A percentile compares a stretch with the other conserved stretches of the same genome.
Evolutionary conservation across 2,329 filamentous ascomycete genomes (phyloP).

Genomic region (Neobulgaria alba): DNA sequence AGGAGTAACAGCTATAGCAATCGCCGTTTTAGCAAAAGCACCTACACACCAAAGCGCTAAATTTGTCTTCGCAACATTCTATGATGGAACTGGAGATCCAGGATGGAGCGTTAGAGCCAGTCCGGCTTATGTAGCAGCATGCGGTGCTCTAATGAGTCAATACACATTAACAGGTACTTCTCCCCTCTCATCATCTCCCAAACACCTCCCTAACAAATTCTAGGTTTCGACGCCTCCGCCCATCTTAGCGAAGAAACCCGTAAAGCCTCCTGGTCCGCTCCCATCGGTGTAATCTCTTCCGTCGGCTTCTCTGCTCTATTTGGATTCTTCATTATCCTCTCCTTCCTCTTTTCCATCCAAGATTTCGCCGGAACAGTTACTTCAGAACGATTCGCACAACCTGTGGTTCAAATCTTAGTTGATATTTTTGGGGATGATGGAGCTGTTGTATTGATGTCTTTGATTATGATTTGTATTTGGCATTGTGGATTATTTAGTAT

Average conservation of each 20-base stretch:
- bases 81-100: constrained; percentile 42
- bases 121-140: constrained; percentile 45
- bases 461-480: constrained; percentile 53
- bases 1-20: constrained; percentile 43
- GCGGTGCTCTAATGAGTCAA: constrained; percentile 45
- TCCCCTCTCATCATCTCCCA: too few species aligned
- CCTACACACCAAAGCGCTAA: constrained; percentile 45
- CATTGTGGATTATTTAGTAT: constrained; percentile 51
- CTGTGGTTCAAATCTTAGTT: constrained; percentile 49
- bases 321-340: constrained; percentile 50
- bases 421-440: constrained; percentile 47
- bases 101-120: constrained; percentile 44
- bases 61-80: constrained; percentile 46
- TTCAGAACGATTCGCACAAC: constrained; percentile 37
- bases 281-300: constrained; percentile 48
- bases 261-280: constrained; percentile 47
- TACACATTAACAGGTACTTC: constrained; percentile 46
- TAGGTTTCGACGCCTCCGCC: constrained; percentile 47
- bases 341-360: constrained; percentile 50
- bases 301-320: constrained; percentile 47
- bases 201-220: too few species aligned
- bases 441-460: constrained; percentile 44
- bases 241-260: constrained; percentile 50
- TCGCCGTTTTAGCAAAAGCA: constrained; percentile 48
- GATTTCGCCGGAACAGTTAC: constrained; percentile 42